Conservation (phyloP, 1,284 basidiomycete species). For the Waitea zeae region DNA sequence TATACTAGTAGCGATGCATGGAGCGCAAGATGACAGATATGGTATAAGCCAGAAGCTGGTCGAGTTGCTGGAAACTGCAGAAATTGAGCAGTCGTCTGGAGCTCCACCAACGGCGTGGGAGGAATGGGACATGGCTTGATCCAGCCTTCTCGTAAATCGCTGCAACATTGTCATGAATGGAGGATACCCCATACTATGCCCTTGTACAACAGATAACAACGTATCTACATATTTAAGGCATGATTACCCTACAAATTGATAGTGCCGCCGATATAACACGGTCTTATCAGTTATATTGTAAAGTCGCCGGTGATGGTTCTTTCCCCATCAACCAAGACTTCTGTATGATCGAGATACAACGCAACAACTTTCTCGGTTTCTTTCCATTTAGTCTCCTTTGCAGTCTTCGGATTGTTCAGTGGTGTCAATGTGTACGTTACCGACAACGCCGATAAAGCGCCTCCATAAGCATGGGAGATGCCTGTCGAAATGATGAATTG, state of each 20-base stretch:
- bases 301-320: too few species aligned
- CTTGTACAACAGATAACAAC: too few species aligned
- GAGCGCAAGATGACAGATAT: conserved; percentile 29
- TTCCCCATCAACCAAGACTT: conserved; percentile 32
- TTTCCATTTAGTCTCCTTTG: conserved; percentile 28
- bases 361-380: conserved; percentile 72
- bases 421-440: conserved; percentile 66
- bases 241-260: too few species aligned
- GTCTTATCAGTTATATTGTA: too few species aligned
- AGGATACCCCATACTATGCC: too few species aligned
- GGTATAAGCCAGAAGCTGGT: conserved; percentile 43
- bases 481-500: conserved; percentile 21
- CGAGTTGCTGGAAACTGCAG: conserved; percentile 52
- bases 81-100: conserved; percentile 23
- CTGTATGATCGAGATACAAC: conserved; percentile 43
- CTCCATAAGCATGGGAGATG: conserved; percentile 90
- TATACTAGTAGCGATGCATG: conserved; percentile 42
- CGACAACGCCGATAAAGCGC: conserved; percentile 71
- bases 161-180: too few species aligned
- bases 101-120: conserved; percentile 32
- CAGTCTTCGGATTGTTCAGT: conserved; percentile 9
- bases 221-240: too few species aligned
- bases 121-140: conserved; percentile 50
- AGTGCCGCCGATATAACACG: too few species aligned
- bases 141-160: too few species aligned